Conservation (phyloP, 129 eudicot genomes). For the Heracleum sosnowskyi region DNA sequence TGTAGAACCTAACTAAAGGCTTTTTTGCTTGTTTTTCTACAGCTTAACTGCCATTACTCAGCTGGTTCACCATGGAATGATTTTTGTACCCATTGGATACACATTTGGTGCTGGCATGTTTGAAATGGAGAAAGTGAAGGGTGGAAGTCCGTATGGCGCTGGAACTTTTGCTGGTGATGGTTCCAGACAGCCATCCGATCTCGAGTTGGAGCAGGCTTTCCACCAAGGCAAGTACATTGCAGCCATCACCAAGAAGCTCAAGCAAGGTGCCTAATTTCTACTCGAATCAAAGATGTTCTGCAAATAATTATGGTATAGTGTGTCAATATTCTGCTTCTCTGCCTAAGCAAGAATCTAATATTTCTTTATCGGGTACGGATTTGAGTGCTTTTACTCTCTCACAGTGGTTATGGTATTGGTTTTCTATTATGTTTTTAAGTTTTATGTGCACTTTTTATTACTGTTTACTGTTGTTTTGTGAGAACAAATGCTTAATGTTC, state of each 20-base stretch:
- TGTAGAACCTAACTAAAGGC: background rate
- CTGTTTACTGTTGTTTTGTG: background rate
- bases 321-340: background rate
- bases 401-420: constrained; percentile 6
- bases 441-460: background rate
- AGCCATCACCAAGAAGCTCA: constrained; percentile 68
- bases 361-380: constrained; percentile 6
- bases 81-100: constrained; percentile 76
- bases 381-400: background rate
- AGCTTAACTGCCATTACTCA: constrained; percentile 93
- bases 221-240: constrained; percentile 91
- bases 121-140: constrained; percentile 82
- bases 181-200: constrained; percentile 73
- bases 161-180: constrained; percentile 88
- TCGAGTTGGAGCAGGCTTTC: constrained; percentile 69
- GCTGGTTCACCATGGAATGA: constrained; percentile 89
- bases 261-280: constrained; percentile 41
- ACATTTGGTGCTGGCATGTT: constrained; percentile 87
- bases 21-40: constrained; percentile 3
- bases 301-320: background rate
- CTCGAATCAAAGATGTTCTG: background rate
- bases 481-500: background rate
- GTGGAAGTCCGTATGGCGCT: constrained; percentile 92
- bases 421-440: background rate
- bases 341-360: background rate